Percentiles rank a stretch among this genome's conserved stretches.
Conservation (phyloP, 352 stramenopile species). For the Pythium biforme region DNA sequence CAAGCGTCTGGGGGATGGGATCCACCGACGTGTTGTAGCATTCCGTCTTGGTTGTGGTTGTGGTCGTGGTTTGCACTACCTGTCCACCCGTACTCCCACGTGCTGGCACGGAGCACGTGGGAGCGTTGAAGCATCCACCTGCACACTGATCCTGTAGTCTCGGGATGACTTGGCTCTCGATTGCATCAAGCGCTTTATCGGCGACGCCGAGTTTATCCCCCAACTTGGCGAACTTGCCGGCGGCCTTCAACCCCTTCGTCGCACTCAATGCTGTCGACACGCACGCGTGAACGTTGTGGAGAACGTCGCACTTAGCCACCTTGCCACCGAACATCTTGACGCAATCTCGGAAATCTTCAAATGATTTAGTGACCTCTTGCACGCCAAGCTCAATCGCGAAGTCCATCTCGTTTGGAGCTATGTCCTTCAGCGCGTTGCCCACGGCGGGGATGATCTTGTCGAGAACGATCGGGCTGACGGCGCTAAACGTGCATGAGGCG, state of each 20-base stretch:
- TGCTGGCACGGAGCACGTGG: neutral
- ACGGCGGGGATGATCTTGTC: constrained; percentile 16
- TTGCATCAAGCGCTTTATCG: neutral
- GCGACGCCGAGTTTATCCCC: too few species aligned
- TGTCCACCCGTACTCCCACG: neutral
- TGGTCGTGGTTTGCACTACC: constrained; percentile 2
- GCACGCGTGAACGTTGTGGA: constrained; percentile 8
- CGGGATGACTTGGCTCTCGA: constrained; percentile 8
- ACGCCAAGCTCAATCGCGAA: constrained; percentile 18
- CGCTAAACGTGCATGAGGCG: constrained; percentile 10
- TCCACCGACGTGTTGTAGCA: neutral
- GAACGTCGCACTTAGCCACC: constrained; percentile 5
- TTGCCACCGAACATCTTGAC: constrained; percentile 12
- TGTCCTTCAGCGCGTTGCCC: constrained; percentile 6
- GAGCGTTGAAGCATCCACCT: constrained; percentile 8
- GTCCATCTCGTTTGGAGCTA: constrained; percentile 11
- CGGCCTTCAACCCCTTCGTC: neutral
- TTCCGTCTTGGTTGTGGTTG: constrained; percentile 6
- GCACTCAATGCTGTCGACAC: neutral
- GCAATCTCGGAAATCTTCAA: constrained; percentile 17
- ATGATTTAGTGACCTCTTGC: constrained; percentile 3
- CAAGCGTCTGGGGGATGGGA: constrained; percentile 5
- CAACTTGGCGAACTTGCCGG: too few species aligned
- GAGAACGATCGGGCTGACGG: constrained; percentile 10
- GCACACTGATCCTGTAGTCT: constrained; percentile 13